Base-by-base conservation (phyloP, 1,284 basidiomycete genomes). In the Trametes polyzona region DNA sequence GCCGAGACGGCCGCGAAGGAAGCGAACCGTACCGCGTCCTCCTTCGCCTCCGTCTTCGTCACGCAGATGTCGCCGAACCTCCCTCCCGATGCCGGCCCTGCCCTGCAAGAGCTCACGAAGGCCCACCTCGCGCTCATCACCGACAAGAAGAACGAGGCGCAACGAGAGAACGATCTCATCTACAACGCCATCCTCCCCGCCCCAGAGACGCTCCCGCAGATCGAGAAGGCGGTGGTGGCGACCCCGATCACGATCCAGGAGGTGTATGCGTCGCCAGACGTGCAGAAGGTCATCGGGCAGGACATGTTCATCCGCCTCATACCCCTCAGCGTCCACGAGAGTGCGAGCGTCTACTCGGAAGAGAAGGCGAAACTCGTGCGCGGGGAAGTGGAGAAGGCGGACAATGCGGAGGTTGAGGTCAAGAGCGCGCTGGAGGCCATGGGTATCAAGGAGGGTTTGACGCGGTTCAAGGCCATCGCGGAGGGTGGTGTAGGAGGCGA, bases 361-460 rank as follows among this genome's bases (percentile, higher is more conserved):
- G 97, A 99, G 77, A 98, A 99, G 76, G 97, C 96, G 14, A 98
- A 99, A 74, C 79, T 99, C 23, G 93, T 95, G 1, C 83, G 97
- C 35, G 86, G 81, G 2, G 96, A 98, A 71, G 89, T 92, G 1
- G 96, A 98, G 78, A 84, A 88, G 43, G 87, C 87, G 0, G 95
- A 98, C 61, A 74, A 86, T 12, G 89, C 90, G 0, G 94, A 98
- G 66, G 88, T 80, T 1, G 93, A 97, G 71, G 83, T 87, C 32
- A 79, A 86, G 59, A 92, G 92, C 43, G 86, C 87, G 14, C 74
- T 99, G 32, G 95, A 97, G 42, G 87, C 88, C 35, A 76, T 97
- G 58, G 92, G 92, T 1, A 82, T 99, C 14, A 90, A 92, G 47
- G 84, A 83, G 17, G 87, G 88, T 0, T 74, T 99, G n/a, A 73